These are phyloP conservation scores for Haplosporangium gracile DNA, from an alignment of 192 early-diverging fungal genomes.

Conservation along the genomic window DNA sequence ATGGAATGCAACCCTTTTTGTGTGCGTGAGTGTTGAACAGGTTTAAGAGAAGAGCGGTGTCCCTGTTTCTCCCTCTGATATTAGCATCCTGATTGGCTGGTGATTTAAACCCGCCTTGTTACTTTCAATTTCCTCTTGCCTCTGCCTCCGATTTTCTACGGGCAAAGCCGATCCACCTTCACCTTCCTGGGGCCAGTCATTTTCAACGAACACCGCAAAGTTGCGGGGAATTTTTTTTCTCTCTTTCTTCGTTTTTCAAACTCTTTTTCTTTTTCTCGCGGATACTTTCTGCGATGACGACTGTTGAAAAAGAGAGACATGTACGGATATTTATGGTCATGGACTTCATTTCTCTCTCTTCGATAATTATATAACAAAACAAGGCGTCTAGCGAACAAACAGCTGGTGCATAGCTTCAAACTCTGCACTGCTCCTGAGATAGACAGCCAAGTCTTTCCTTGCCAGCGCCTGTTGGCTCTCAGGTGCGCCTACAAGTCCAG, in stretches of 20 bases:
- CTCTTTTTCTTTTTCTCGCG: not conserved
- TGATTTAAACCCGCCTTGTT: not conserved
- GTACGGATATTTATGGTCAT: not conserved
- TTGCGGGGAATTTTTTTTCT: conserved; percentile 53
- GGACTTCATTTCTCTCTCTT: not conserved
- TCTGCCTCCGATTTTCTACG: conserved; percentile 8
- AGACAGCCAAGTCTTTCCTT: conserved; percentile 47
- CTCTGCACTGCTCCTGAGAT: conserved; percentile 37
- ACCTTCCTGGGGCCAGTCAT: not conserved
- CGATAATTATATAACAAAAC: not conserved
- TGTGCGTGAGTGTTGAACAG: too few species aligned
- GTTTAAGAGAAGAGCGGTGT: too few species aligned
- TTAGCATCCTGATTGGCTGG: not conserved
- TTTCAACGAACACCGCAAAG: not conserved
- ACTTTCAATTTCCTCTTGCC: not conserved
- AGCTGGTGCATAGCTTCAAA: conserved; percentile 56
- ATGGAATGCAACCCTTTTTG: conserved; percentile 5
- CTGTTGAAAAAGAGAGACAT: not conserved
- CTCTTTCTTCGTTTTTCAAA: conserved; percentile 4
- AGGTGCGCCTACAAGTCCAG: conserved; percentile 36
- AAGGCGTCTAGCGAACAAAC: conserved; percentile 37
- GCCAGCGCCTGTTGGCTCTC: conserved; percentile 9
- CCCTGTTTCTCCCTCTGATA: conserved; percentile 17
- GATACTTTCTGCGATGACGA: not conserved
- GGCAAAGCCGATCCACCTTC: conserved; percentile 10